Evolutionary conservation across 1,139 yeast genomes (phyloP), one percentile per base, ranked within the genome.

Genomic region (Yamadazyma epiphylla): DNA sequence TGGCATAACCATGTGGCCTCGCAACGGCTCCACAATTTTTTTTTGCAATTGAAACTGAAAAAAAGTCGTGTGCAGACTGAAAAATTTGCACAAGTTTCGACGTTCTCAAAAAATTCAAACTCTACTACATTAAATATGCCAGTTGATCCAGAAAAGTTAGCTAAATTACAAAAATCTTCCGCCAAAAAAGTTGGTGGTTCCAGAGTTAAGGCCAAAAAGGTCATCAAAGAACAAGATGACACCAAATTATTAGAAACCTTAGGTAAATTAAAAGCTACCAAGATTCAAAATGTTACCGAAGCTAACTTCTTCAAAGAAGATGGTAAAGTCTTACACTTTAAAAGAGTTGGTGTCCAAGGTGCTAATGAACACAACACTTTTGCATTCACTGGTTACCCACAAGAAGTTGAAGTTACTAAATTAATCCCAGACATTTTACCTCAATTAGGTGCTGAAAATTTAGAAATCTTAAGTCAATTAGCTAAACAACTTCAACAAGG

Each of bases 241-340:
- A 74, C 89, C 67, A 87, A 88, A 69, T 76, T 91, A 65, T 91
- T 87, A 68, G 86, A 82, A 50, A 79, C 94, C 51, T 75, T 91
- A 64, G 84, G 81, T 62, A 89, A 89, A 72, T 72, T 91, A 63
- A 82, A 85, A 66, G 94, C 91, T 48, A 86, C 83, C 64, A 83
- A 88, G 53, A 72, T 91, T 51, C 89, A 83, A 48, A 87, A 84
- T 53, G 81, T 91, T 51, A 95, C 87, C 61, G 96, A 89, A 72
- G 97, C 95, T 59, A 91, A 89, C 79, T 86, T 91, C 76, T 89
- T 91, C 83, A 84, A 74, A 68, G 95, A 88, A 47, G 96, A 89
- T 64, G 96, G 97, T 57, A 83, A 81, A 61, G 96, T 91, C 46
- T 74, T 89, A 66, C 96, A 89, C 74, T 88, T 91, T 77, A 80